phyloP scores from a whole-genome alignment of 176 grass and related monocot species.

The Eragrostis curvula region DNA sequence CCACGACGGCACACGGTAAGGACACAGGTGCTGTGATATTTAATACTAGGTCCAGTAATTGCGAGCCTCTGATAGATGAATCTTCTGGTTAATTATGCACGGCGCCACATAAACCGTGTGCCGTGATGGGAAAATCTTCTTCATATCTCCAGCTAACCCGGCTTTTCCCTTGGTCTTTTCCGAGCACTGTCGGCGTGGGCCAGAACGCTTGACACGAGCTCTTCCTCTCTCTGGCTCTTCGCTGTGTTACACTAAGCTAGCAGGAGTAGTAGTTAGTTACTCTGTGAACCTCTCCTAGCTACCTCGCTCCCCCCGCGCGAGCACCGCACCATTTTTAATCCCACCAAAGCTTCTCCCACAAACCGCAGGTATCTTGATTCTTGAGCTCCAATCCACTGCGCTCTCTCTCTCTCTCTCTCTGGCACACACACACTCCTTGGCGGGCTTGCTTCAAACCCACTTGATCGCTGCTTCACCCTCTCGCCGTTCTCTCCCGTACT shows the following conservation, averaged over 20 bases:
- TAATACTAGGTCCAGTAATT: background rate
- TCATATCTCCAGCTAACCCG: constrained; percentile 57
- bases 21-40: background rate
- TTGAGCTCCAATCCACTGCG: constrained; percentile 78
- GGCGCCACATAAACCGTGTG: constrained; percentile 20
- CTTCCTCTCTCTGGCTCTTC: background rate
- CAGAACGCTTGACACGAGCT: background rate
- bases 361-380: constrained; percentile 62
- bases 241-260: background rate
- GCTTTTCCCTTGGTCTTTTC: constrained; percentile 30
- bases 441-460: constrained; percentile 69
- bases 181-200: constrained; percentile 15
- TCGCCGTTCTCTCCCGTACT: constrained; percentile 18
- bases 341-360: constrained; percentile 24
- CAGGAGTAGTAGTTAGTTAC: background rate
- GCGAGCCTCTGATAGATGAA: background rate
- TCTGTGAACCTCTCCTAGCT: background rate
- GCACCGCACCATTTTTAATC: constrained; percentile 48
- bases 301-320: background rate
- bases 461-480: constrained; percentile 73
- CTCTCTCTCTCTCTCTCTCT: background rate
- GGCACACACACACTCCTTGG: background rate
- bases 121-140: constrained; percentile 36
- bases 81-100: background rate
- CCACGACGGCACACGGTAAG: no score